These are phyloP conservation scores for Aspergillus baeticus DNA, from an alignment of 495 filamentous ascomycete genomes.

Conservation along the genomic window DNA sequence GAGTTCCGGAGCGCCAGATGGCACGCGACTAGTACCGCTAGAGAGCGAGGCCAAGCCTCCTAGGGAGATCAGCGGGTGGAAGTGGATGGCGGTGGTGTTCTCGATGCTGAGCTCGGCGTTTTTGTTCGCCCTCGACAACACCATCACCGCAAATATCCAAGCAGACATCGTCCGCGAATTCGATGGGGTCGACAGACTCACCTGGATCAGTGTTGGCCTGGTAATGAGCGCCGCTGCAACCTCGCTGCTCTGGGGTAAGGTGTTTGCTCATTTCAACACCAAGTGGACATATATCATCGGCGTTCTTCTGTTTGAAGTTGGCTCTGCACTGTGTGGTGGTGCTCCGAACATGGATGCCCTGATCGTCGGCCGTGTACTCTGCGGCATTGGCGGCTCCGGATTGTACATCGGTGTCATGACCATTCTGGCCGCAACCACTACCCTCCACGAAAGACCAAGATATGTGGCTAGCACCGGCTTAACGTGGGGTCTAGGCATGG, in stretches of 20 bases:
- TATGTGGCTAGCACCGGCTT: slow-evolving; percentile 44
- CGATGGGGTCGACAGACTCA: slow-evolving; percentile 49
- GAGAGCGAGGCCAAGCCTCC: background rate
- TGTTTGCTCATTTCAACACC: slow-evolving; percentile 51
- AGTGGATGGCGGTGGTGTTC: slow-evolving; percentile 44
- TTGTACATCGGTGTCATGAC: slow-evolving; percentile 53
- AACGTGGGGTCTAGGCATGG: slow-evolving; percentile 47
- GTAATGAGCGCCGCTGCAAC: background rate
- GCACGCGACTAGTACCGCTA: too few species aligned
- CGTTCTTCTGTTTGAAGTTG: slow-evolving; percentile 46
- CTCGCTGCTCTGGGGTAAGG: slow-evolving; percentile 38
- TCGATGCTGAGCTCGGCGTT: slow-evolving; percentile 49
- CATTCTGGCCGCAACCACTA: slow-evolving; percentile 42
- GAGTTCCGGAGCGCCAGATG: too few species aligned
- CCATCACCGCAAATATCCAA: slow-evolving; percentile 61
- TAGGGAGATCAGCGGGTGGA: slow-evolving; percentile 8
- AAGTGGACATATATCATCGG: slow-evolving; percentile 52
- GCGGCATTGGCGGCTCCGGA: slow-evolving; percentile 43
- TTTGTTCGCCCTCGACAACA: slow-evolving; percentile 59
- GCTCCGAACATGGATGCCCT: slow-evolving; percentile 47
- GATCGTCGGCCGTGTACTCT: slow-evolving; percentile 47
- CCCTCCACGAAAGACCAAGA: slow-evolving; percentile 39
- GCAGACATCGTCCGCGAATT: slow-evolving; percentile 51
- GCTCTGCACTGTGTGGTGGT: slow-evolving; percentile 50
- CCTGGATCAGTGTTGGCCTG: slow-evolving; percentile 51